Evolutionary conservation across 768 basidiomycete species (phyloP).

Genomic region (Auriculariales sp.): DNA sequence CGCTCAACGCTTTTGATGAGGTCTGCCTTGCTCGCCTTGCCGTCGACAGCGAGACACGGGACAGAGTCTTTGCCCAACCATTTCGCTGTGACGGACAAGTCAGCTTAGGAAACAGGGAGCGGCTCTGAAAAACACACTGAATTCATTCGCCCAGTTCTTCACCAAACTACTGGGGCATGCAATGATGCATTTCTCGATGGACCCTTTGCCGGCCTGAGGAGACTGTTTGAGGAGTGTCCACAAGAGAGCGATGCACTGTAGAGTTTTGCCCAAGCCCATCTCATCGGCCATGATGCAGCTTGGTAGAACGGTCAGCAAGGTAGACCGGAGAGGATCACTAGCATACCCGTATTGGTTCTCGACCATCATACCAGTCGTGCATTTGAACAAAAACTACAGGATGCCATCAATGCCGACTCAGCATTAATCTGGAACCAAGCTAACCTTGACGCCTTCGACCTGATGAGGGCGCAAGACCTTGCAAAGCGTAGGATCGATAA

Average conservation of each 20-base stretch:
- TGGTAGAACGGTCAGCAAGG: constrained; percentile 16
- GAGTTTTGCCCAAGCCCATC: constrained; percentile 95
- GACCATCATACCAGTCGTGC: constrained; percentile 85
- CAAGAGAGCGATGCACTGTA: constrained; percentile 90
- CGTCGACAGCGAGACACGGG: constrained; percentile 78
- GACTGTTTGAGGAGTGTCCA: constrained; percentile 97
- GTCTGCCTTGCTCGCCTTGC: constrained; percentile 77
- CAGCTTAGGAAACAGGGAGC: not conserved
- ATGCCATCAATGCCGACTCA: constrained; percentile 1
- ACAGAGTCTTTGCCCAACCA: constrained; percentile 85
- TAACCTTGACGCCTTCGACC: constrained; percentile 91
- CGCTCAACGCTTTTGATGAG: constrained; percentile 65
- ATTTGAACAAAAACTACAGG: constrained; percentile 80
- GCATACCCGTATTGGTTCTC: constrained; percentile 52
- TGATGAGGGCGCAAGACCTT: constrained; percentile 95
- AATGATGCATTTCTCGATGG: constrained; percentile 95
- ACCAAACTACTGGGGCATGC: constrained; percentile 94
- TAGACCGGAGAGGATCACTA: not conserved
- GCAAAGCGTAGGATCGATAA: constrained; percentile 78
- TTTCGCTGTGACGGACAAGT: constrained; percentile 44
- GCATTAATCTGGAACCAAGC: constrained; percentile 9
- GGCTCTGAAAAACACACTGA: constrained; percentile 38
- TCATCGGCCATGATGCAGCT: constrained; percentile 99
- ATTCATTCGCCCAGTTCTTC: constrained; percentile 97
- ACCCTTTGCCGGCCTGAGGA: constrained; percentile 67